phyloP scores from a whole-genome alignment of 139 green algal genomes.

The Auxenochlorella pyrenoidosa region DNA sequence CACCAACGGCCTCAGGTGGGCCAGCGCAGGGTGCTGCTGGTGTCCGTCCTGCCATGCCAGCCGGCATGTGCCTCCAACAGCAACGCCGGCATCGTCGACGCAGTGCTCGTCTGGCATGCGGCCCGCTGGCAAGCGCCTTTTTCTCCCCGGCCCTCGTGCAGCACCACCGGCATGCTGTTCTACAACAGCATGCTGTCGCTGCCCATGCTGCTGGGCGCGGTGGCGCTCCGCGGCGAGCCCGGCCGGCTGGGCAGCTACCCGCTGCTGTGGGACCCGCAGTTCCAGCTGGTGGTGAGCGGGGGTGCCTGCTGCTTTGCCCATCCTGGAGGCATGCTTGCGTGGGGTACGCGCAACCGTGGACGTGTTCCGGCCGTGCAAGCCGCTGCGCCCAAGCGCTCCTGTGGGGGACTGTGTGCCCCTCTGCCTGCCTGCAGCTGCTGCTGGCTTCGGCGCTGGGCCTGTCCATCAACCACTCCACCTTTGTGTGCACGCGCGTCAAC shows the following conservation, averaged over 20 bases:
- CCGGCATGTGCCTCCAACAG: not conserved
- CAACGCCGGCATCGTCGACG: not conserved
- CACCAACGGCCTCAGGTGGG: slow-evolving; percentile 44
- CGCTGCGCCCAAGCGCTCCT: not conserved
- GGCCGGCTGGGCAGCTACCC: slow-evolving; percentile 17
- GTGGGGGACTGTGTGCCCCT: not conserved
- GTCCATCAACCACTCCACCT: slow-evolving; percentile 77
- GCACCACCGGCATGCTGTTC: slow-evolving; percentile 54
- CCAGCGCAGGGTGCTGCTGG: too few relatives aligned
- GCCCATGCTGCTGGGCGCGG: slow-evolving; percentile 39
- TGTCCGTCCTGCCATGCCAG: too few relatives aligned
- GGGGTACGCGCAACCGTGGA: too few relatives aligned
- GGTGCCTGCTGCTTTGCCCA: not conserved
- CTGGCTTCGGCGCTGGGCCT: slow-evolving; percentile 63
- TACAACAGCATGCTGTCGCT: slow-evolving; percentile 55
- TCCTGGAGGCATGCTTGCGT: not conserved
- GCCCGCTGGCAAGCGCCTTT: too few relatives aligned
- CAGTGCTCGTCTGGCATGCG: not conserved
- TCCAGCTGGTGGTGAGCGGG: slow-evolving; percentile 11
- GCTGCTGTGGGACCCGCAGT: slow-evolving; percentile 31
- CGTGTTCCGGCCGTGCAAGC: too few relatives aligned
- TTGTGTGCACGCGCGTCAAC: slow-evolving; percentile 79
- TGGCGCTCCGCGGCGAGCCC: slow-evolving; percentile 26
- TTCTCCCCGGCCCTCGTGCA: not conserved
- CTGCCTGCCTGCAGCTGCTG: slow-evolving; percentile 25